phyloP scores from a whole-genome alignment of 352 stramenopile species.

The Thalassiosira livingstoniorum region DNA sequence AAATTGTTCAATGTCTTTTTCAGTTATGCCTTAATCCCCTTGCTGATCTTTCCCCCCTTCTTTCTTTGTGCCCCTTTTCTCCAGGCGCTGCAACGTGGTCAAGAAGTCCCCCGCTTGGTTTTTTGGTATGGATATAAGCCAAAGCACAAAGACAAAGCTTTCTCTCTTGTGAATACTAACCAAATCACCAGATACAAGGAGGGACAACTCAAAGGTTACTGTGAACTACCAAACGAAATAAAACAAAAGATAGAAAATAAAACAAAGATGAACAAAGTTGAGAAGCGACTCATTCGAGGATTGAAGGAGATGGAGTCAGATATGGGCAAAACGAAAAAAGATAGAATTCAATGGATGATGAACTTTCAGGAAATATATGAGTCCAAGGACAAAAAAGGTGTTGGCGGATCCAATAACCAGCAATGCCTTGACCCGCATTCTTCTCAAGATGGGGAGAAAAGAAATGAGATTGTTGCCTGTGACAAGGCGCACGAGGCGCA shows the following conservation, averaged over 20 bases:
- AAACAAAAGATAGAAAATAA: conserved; percentile 64
- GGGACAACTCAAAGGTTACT: conserved; percentile 51
- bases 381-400: too few species aligned
- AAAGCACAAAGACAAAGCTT: conserved; percentile 59
- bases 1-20: conserved; percentile 37
- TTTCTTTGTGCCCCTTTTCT: conserved; percentile 9
- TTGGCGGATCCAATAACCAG: too few species aligned
- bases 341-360: conserved; percentile 58
- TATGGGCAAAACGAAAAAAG: conserved; percentile 48
- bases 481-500: too few species aligned
- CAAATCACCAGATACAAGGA: conserved; percentile 70
- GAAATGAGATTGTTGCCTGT: too few species aligned
- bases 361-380: conserved; percentile 60
- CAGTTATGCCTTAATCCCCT: conserved; percentile 8
- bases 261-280: conserved; percentile 50
- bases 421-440: too few species aligned
- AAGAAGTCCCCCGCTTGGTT: conserved; percentile 64
- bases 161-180: conserved; percentile 58
- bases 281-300: conserved; percentile 59
- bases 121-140: conserved; percentile 77
- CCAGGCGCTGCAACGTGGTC: conserved; percentile 52
- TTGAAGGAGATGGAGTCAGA: conserved; percentile 66
- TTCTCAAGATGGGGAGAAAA: too few species aligned
- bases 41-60: conserved; percentile 4
- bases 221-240: conserved; percentile 56